Evolutionary conservation across 2,329 filamentous ascomycete genomes (phyloP).

Genomic region (Hymenoscyphus albidus): DNA sequence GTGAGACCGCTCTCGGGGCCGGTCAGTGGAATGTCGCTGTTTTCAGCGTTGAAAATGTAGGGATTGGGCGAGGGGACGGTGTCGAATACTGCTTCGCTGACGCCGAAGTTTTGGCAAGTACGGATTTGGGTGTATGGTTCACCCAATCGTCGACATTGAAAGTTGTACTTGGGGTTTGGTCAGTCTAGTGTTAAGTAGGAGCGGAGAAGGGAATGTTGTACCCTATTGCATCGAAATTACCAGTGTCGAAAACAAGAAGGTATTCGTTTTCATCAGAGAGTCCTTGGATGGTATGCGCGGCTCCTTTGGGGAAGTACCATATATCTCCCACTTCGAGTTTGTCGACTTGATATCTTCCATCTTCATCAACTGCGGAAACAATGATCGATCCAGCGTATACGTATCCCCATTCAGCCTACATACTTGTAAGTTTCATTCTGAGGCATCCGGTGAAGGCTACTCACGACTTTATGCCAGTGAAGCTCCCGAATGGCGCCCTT

Average conservation of each 20-base stretch:
- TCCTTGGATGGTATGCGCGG: slow-evolving; percentile 58
- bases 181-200: not conserved
- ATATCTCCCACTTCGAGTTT: slow-evolving; percentile 59
- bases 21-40: slow-evolving; percentile 47
- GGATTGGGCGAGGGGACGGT: slow-evolving; percentile 44
- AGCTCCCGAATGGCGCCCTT: slow-evolving; percentile 64
- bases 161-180: slow-evolving; percentile 47
- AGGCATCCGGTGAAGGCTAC: slow-evolving; percentile 26
- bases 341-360: slow-evolving; percentile 52
- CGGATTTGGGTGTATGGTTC: slow-evolving; percentile 57
- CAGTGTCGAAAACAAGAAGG: not conserved
- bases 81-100: slow-evolving; percentile 56
- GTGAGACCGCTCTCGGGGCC: slow-evolving; percentile 46
- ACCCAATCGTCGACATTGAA: slow-evolving; percentile 72
- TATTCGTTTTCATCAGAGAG: slow-evolving; percentile 61
- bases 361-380: slow-evolving; percentile 59
- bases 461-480: slow-evolving; percentile 64
- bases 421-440: slow-evolving; percentile 6
- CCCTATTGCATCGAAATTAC: not conserved
- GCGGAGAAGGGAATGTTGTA: not conserved
- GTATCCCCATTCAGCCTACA: slow-evolving; percentile 62
- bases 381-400: slow-evolving; percentile 55
- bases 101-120: slow-evolving; percentile 68
- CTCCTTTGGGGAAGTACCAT: slow-evolving; percentile 67
- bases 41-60: not conserved